Evolutionary conservation across 192 early-diverging fungal species (phyloP).

Genomic region (Dispira parvispora): DNA sequence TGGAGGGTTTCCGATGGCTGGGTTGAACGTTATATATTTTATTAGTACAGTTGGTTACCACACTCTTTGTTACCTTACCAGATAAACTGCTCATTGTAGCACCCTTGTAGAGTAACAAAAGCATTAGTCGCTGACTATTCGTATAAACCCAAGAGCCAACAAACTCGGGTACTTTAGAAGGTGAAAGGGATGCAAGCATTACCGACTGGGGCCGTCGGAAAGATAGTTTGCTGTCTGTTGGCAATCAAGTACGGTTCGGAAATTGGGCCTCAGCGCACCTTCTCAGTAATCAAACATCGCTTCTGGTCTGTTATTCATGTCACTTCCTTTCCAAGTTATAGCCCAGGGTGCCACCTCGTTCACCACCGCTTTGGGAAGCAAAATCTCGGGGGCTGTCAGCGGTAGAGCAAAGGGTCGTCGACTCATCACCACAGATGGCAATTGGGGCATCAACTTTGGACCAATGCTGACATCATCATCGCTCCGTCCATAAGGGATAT

Average conservation of each 20-base stretch:
- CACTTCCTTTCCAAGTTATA: not conserved
- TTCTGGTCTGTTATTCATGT: not conserved
- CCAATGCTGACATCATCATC: not conserved
- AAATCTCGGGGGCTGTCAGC: not conserved
- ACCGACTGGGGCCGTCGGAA: not conserved
- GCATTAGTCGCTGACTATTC: too few relatives aligned
- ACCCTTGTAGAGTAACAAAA: too few relatives aligned
- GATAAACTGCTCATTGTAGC: too few relatives aligned
- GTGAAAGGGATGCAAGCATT: too few relatives aligned
- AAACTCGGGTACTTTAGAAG: too few relatives aligned
- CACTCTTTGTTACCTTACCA: too few relatives aligned
- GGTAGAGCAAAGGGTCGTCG: not conserved
- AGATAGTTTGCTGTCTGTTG: not conserved
- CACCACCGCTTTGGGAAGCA: not conserved
- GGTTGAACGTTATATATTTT: too few relatives aligned
- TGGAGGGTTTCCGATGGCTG: too few relatives aligned
- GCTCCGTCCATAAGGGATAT: not conserved
- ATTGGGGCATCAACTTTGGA: not conserved
- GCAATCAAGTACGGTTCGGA: not conserved
- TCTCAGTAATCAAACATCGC: not conserved
- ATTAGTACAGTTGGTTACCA: too few relatives aligned
- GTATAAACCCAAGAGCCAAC: too few relatives aligned
- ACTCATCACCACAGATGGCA: not conserved
- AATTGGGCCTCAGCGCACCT: not conserved
- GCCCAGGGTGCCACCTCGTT: slow-evolving; percentile 5